phyloP scores from a whole-genome alignment of 306 rosid species.

The Lathyrus aphaca region DNA sequence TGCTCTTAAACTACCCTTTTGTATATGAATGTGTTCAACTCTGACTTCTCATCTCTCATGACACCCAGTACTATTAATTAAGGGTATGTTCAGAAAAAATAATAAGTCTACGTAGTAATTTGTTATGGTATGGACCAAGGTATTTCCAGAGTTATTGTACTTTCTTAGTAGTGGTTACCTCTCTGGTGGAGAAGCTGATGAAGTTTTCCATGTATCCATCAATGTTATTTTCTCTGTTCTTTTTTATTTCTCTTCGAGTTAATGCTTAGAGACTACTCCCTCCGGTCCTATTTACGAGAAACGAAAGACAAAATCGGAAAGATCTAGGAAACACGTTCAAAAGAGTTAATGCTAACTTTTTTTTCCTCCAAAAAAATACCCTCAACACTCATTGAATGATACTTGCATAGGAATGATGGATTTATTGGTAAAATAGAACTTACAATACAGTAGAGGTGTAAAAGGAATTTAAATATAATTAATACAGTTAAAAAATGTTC shows the following conservation, averaged over 20 bases:
- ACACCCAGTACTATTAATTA: background rate
- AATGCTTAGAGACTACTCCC: constrained; percentile 6
- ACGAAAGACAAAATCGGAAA: background rate
- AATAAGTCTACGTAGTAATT: background rate
- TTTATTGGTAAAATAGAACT: constrained; percentile 5
- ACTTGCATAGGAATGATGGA: background rate
- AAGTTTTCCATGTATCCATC: constrained; percentile 7
- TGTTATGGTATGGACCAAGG: background rate
- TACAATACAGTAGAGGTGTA: background rate
- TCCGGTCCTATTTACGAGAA: constrained; percentile 5
- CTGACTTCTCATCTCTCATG: background rate
- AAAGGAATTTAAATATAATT: constrained; percentile 1
- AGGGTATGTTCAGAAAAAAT: background rate
- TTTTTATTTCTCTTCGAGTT: constrained; percentile 23
- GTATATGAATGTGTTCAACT: background rate
- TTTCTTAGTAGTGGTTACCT: constrained; percentile 15
- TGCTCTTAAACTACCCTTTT: background rate
- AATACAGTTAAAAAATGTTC: background rate
- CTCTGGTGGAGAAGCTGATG: constrained; percentile 19
- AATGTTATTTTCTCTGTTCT: background rate
- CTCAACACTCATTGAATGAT: background rate
- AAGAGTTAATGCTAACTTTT: background rate
- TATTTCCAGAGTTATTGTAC: constrained; percentile 23
- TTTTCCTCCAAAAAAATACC: background rate
- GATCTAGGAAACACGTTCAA: background rate